Evolutionary conservation across 306 rosid species (phyloP).

Genomic region (Acacia acuminata): DNA sequence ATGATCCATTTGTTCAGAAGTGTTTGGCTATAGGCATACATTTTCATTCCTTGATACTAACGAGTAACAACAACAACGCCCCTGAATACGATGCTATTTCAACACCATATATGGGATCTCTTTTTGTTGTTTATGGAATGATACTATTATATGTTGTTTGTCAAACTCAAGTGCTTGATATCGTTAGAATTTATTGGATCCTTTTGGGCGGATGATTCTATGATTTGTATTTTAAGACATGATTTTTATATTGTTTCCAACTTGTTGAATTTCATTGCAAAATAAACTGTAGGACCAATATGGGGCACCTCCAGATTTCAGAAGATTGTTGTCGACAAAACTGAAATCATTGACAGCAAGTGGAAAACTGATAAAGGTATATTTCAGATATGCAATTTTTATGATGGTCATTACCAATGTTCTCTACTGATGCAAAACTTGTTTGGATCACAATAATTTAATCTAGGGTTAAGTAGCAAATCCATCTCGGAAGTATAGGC

Average conservation of each 20-base stretch:
- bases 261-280: constrained; percentile 29
- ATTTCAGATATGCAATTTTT: constrained; percentile 5
- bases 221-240: constrained; percentile 1
- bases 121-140: constrained; percentile 12
- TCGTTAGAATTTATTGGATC: neutral
- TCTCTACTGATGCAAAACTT: constrained; percentile 11
- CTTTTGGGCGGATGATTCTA: constrained; percentile 14
- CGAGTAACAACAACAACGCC: constrained; percentile 4
- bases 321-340: constrained; percentile 74
- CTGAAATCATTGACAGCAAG: constrained; percentile 70
- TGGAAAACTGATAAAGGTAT: constrained; percentile 88
- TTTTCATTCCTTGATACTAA: neutral
- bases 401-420: constrained; percentile 19
- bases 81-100: constrained; percentile 20
- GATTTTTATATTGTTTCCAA: neutral
- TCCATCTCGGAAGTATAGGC: no score
- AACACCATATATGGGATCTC: neutral
- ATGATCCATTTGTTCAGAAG: neutral
- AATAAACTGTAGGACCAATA: constrained; percentile 72
- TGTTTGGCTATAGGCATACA: neutral
- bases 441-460: neutral
- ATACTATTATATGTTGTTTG: constrained; percentile 3
- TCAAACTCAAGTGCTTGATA: constrained; percentile 1
- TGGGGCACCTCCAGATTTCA: constrained; percentile 84
- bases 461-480: neutral